Percentiles rank a stretch among this genome's conserved stretches.
phyloP scores from a whole-genome alignment of 1,139 yeast species.

The Candida frijolesensis region DNA sequence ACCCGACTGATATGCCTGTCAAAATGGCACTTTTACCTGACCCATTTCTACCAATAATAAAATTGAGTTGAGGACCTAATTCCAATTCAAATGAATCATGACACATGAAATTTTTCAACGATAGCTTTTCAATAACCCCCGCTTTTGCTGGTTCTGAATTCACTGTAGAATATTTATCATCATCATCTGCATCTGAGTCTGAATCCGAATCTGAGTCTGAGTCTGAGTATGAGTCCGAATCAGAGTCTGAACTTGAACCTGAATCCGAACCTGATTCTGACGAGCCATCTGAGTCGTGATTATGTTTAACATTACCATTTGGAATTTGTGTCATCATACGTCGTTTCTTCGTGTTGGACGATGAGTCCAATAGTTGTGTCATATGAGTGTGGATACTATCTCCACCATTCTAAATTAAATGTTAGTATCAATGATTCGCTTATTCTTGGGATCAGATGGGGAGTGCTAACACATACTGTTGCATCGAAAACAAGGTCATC shows the following conservation, averaged over 20 bases:
- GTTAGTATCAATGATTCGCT: background rate
- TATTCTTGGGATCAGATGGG: background rate
- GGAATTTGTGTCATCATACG: slow-evolving; percentile 3
- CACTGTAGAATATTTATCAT: background rate
- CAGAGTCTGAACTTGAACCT: background rate
- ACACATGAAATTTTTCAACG: slow-evolving; percentile 74
- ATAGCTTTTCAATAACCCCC: slow-evolving; percentile 59
- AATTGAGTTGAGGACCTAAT: slow-evolving; percentile 84
- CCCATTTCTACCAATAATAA: slow-evolving; percentile 93
- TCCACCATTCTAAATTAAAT: slow-evolving; percentile 1
- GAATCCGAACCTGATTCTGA: background rate
- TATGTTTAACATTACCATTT: background rate
- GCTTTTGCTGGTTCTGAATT: slow-evolving; percentile 41
- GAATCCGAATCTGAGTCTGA: background rate
- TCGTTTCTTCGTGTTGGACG: background rate
- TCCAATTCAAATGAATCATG: slow-evolving; percentile 77
- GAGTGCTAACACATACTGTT: background rate
- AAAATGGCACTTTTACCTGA: slow-evolving; percentile 93
- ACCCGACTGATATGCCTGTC: slow-evolving; percentile 86
- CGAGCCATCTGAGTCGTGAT: background rate
- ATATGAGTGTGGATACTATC: slow-evolving; percentile 1
- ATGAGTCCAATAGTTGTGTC: background rate
- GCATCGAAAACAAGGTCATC: background rate
- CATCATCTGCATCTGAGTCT: slow-evolving; percentile 4
- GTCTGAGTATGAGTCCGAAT: background rate